Evolutionary conservation across 2,329 filamentous ascomycete species (phyloP).

Genomic region (Fusarium redolens): DNA sequence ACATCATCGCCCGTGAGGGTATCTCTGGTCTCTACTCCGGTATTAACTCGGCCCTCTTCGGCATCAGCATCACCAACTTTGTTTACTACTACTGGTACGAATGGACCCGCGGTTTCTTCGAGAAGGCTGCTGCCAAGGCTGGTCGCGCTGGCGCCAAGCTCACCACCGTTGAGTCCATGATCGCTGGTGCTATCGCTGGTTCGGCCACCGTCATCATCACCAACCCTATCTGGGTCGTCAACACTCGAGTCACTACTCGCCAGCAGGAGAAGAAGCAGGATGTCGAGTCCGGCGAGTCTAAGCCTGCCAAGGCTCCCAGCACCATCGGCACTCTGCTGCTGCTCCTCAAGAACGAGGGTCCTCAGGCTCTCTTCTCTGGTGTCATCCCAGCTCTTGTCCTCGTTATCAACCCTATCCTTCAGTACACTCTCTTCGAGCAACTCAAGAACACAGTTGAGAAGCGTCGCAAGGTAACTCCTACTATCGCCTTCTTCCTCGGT

Average conservation of each 20-base stretch:
- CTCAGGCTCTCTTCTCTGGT: constrained; percentile 86
- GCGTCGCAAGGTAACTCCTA: constrained; percentile 79
- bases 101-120: constrained; percentile 91
- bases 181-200: constrained; percentile 92
- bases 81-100: constrained; percentile 99
- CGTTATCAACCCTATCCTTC: constrained; percentile 97
- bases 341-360: constrained; percentile 86
- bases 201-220: constrained; percentile 95
- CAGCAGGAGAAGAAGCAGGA: constrained; percentile 66
- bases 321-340: constrained; percentile 85
- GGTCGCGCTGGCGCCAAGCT: constrained; percentile 83
- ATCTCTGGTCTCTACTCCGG: constrained; percentile 90
- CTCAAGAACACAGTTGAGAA: constrained; percentile 91
- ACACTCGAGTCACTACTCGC: constrained; percentile 96
- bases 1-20: constrained; percentile 92
- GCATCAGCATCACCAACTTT: constrained; percentile 98
- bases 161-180: constrained; percentile 92
- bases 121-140: constrained; percentile 77
- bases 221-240: constrained; percentile 99
- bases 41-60: constrained; percentile 92
- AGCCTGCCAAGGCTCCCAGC: constrained; percentile 67
- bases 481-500: constrained; percentile 89
- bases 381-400: constrained; percentile 92
- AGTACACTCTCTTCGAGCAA: constrained; percentile 99
- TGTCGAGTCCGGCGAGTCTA: constrained; percentile 53